phyloP scores from a whole-genome alignment of 176 grass and related monocot genomes.

The Eleusine indica region DNA sequence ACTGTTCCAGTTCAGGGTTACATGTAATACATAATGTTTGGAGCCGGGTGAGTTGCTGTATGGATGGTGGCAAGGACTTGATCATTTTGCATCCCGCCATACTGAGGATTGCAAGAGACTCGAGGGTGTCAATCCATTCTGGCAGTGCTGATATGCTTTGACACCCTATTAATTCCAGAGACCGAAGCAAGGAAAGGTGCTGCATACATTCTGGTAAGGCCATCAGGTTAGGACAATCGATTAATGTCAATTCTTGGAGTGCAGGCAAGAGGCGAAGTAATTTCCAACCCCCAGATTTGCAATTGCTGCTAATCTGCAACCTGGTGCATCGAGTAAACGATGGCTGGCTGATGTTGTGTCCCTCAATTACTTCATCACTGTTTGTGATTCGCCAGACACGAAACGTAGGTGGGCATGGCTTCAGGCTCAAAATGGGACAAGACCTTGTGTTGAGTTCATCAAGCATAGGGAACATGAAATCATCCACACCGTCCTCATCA shows the following conservation, averaged over 20 bases:
- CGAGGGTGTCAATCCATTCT: not conserved
- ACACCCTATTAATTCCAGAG: accelerated
- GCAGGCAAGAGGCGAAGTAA: not conserved
- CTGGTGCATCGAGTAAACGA: not conserved
- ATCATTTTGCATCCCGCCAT: accelerated
- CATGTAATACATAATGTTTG: accelerated
- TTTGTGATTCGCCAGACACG: not conserved
- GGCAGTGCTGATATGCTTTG: not conserved
- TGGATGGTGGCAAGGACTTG: not conserved
- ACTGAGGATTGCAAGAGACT: not conserved
- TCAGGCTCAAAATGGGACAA: not conserved
- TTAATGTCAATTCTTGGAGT: not conserved
- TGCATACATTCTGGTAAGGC: not conserved
- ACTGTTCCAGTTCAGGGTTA: not conserved
- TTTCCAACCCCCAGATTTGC: not conserved
- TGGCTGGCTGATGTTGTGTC: no score
- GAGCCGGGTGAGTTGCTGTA: not conserved
- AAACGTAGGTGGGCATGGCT: not conserved
- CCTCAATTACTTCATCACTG: not conserved
- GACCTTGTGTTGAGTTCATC: not conserved
- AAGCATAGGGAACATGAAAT: not conserved
- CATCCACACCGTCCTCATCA: not conserved
- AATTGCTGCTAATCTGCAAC: no score
- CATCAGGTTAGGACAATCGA: not conserved
- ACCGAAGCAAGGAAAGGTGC: not conserved